These are phyloP conservation scores for Cupressus sempervirens DNA, from an alignment of 75 land plant species.

Conservation along the genomic window DNA sequence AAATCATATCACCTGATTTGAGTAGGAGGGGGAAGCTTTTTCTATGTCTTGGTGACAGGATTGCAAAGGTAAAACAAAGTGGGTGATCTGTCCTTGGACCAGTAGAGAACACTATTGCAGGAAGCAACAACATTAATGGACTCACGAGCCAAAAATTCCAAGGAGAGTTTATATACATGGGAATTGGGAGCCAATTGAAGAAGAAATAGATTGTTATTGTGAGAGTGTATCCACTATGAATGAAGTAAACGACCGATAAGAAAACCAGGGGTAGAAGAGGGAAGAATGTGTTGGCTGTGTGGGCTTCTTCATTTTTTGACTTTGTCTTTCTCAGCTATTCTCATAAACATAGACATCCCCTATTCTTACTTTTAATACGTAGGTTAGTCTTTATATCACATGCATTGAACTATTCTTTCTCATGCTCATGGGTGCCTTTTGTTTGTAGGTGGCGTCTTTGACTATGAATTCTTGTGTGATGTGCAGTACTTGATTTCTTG, in stretches of 20 bases:
- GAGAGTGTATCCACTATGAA: not conserved
- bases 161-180: not conserved
- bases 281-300: too few relatives aligned
- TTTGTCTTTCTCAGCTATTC: too few relatives aligned
- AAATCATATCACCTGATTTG: not conserved
- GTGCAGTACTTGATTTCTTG: too few relatives aligned
- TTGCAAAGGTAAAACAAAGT: slow-evolving; percentile 18
- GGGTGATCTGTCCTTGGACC: slow-evolving; percentile 11
- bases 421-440: too few relatives aligned
- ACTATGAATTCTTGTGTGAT: too few relatives aligned
- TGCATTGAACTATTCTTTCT: too few relatives aligned
- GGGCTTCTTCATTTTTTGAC: too few relatives aligned
- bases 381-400: too few relatives aligned
- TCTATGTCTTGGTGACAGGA: slow-evolving; percentile 21
- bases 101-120: not conserved
- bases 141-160: not conserved
- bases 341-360: too few relatives aligned
- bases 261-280: not conserved
- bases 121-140: not conserved
- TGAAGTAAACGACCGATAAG: not conserved
- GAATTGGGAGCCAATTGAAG: not conserved
- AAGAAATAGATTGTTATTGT: not conserved
- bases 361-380: too few relatives aligned
- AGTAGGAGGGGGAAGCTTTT: slow-evolving; percentile 15
- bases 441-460: too few relatives aligned